Evolutionary conservation across 768 basidiomycete species (phyloP).

Genomic region (Ramaria sp.): DNA sequence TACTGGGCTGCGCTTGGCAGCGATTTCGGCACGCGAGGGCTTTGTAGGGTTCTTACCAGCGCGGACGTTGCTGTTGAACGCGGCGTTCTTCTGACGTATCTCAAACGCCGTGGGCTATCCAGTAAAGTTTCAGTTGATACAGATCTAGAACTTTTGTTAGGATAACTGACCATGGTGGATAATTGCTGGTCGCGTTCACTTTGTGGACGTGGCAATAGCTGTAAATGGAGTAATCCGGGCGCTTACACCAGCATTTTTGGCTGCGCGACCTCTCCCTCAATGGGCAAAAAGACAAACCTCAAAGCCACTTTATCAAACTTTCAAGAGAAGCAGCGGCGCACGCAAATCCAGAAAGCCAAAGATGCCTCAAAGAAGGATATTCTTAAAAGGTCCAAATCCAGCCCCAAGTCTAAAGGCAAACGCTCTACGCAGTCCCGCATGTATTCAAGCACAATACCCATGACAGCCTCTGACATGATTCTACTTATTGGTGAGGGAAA

Average conservation of each 20-base stretch:
- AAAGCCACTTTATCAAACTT: conserved; percentile 1
- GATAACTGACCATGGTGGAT: not conserved
- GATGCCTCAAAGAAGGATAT: not conserved
- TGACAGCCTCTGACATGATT: conserved; percentile 2
- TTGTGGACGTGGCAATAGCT: not conserved
- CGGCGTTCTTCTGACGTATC: conserved; percentile 67
- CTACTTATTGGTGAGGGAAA: conserved; percentile 76
- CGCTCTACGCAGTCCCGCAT: not conserved
- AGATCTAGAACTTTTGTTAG: not conserved
- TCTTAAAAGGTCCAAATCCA: conserved; percentile 1
- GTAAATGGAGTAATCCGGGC: not conserved
- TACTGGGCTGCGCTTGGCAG: conserved; percentile 66
- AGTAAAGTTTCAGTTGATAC: not conserved
- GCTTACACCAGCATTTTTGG: not conserved
- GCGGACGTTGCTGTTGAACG: conserved; percentile 66
- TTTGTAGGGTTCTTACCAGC: conserved; percentile 70
- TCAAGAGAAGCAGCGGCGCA: conserved; percentile 1
- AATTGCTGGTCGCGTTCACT: not conserved
- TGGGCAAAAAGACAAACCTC: conserved; percentile 8
- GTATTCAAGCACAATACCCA: not conserved
- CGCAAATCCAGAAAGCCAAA: not conserved
- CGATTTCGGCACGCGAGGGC: conserved; percentile 57
- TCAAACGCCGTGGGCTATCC: conserved; percentile 75
- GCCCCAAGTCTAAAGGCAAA: conserved; percentile 1
- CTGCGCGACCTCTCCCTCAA: not conserved